These are phyloP conservation scores for Radiomyces spectabilis DNA, from an alignment of 192 early-diverging fungal species.

Conservation along the genomic window DNA sequence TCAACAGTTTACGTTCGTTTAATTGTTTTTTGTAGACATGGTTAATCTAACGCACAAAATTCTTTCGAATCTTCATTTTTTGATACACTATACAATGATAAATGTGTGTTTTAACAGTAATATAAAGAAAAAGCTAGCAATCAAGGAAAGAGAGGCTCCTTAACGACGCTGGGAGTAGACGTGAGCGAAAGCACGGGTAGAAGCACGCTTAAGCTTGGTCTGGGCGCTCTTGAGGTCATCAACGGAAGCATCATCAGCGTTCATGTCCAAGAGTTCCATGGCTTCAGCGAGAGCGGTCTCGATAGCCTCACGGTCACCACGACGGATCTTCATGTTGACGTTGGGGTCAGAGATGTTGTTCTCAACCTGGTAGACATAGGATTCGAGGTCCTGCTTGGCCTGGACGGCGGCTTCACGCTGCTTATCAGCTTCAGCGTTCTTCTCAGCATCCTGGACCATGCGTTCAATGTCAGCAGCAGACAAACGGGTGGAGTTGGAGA, in stretches of 20 bases:
- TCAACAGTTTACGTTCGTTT: too few species aligned
- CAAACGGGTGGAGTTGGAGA: slow-evolving; percentile 90
- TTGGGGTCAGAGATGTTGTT: slow-evolving; percentile 52
- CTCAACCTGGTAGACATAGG: slow-evolving; percentile 59
- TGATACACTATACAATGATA: too few species aligned
- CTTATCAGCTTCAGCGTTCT: slow-evolving; percentile 75
- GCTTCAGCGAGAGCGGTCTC: slow-evolving; percentile 72
- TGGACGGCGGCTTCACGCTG: slow-evolving; percentile 65
- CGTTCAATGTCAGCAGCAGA: slow-evolving; percentile 88
- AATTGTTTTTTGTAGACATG: too few species aligned
- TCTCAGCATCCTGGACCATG: slow-evolving; percentile 88
- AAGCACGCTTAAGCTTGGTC: slow-evolving; percentile 61
- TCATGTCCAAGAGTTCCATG: slow-evolving; percentile 64
- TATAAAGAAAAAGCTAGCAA: too few species aligned
- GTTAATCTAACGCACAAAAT: too few species aligned
- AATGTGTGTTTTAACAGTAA: too few species aligned
- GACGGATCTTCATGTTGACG: slow-evolving; percentile 64
- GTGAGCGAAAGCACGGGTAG: slow-evolving; percentile 54
- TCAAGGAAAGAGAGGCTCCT: background rate
- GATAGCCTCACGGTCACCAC: slow-evolving; percentile 61
- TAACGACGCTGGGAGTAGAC: slow-evolving; percentile 24
- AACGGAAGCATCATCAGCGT: slow-evolving; percentile 48
- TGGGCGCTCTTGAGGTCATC: slow-evolving; percentile 53
- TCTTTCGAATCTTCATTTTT: too few species aligned
- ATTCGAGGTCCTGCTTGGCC: slow-evolving; percentile 78